Percentiles rank a stretch among this genome's conserved stretches.
Conservation (phyloP, 2,329 filamentous ascomycete species). For the Coniella vitis region DNA sequence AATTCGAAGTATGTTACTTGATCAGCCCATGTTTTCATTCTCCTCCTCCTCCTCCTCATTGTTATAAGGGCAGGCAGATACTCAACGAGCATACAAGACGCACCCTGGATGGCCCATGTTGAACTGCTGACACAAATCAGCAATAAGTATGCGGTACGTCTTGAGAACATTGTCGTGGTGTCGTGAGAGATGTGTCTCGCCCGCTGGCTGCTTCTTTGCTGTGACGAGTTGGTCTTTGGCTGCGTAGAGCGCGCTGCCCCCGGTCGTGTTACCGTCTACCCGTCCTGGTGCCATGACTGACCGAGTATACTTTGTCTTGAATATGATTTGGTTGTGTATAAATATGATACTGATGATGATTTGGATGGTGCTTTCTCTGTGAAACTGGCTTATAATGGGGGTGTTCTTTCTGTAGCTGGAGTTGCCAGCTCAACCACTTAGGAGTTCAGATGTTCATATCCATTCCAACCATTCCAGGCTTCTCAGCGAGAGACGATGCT, state of each 20-base stretch:
- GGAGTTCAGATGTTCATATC: too few relatives aligned
- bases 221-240: slow-evolving; percentile 7
- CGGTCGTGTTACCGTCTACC: background rate
- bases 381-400: too few relatives aligned
- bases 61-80: too few relatives aligned
- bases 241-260: background rate
- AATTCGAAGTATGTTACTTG: background rate
- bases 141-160: slow-evolving; percentile 56
- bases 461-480: too few relatives aligned
- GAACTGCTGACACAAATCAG: slow-evolving; percentile 64
- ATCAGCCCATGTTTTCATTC: background rate
- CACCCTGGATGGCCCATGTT: slow-evolving; percentile 63
- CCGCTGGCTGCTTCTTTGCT: slow-evolving; percentile 2
- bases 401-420: too few relatives aligned
- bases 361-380: background rate
- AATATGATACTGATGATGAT: background rate
- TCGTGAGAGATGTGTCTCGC: background rate
- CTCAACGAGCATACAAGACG: slow-evolving; percentile 17
- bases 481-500: too few relatives aligned
- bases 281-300: slow-evolving; percentile 4
- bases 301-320: too few relatives aligned
- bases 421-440: too few relatives aligned
- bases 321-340: background rate
- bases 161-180: slow-evolving; percentile 44
- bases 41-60: background rate